Conservation (phyloP, 78 protist species). For the Corallochytrium limacisporum region DNA sequence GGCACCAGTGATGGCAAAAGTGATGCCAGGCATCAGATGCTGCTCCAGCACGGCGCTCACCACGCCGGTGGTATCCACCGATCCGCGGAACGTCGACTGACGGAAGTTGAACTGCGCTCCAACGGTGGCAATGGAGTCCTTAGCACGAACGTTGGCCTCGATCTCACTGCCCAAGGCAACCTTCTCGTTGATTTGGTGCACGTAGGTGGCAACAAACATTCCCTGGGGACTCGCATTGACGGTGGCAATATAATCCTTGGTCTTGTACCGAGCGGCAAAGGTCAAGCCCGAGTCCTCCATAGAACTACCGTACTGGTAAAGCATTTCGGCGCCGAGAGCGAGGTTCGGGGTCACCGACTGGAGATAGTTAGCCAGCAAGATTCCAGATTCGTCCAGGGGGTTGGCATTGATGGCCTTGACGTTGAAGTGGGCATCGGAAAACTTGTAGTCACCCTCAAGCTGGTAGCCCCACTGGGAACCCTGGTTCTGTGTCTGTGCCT, state of each 20-base stretch:
- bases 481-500: background rate
- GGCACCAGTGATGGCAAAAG: slow-evolving; percentile 3
- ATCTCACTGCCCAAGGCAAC: background rate
- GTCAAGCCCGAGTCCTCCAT: slow-evolving; percentile 4
- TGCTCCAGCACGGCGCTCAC: slow-evolving; percentile 3
- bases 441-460: background rate
- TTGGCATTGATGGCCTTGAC: background rate
- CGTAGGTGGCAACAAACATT: background rate
- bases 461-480: background rate
- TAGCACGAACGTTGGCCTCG: background rate
- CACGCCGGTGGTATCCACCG: background rate
- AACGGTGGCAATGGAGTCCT: background rate
- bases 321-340: slow-evolving; percentile 6
- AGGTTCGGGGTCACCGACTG: background rate
- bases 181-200: slow-evolving; percentile 22
- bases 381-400: background rate
- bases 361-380: background rate
- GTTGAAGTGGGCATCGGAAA: background rate
- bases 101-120: slow-evolving; percentile 18
- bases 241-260: background rate
- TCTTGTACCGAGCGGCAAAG: background rate
- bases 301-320: background rate
- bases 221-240: slow-evolving; percentile 4
- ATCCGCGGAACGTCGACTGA: background rate
- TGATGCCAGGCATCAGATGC: background rate